Percentiles rank a stretch among this genome's conserved stretches.
Conservation (phyloP, 495 filamentous ascomycete genomes). For the Aspergillus homomorphus region DNA sequence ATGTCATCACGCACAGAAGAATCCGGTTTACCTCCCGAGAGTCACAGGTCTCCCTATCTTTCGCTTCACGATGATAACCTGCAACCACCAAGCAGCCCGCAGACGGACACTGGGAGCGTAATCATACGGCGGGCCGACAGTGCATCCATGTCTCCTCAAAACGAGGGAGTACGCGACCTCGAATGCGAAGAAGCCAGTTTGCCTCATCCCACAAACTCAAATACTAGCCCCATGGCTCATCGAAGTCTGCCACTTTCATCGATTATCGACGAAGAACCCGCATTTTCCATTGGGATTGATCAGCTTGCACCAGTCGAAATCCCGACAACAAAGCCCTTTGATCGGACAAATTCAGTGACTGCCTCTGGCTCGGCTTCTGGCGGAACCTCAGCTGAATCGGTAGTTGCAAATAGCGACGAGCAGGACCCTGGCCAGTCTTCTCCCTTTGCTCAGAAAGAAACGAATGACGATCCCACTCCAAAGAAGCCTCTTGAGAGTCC, state of each 20-base stretch:
- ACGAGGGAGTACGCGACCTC: neutral
- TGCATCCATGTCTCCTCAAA: neutral
- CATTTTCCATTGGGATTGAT: neutral
- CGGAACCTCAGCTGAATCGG: neutral
- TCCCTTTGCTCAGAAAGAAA: neutral
- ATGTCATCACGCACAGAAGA: neutral
- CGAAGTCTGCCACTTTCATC: neutral
- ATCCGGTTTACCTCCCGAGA: no score
- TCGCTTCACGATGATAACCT: neutral
- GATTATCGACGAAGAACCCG: neutral
- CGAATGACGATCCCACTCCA: constrained; percentile 6
- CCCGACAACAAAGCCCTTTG: neutral
- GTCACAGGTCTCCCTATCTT: neutral
- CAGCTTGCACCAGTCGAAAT: neutral
- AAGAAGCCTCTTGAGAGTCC: constrained; percentile 40
- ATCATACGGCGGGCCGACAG: neutral
- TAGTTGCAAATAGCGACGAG: neutral
- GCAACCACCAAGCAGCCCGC: constrained; percentile 2
- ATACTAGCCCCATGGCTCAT: neutral
- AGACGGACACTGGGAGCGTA: constrained; percentile 6
- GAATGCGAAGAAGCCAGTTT: neutral
- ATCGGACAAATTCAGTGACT: neutral
- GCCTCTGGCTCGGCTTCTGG: neutral
- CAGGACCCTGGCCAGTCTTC: neutral
- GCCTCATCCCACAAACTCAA: neutral